phyloP scores from a whole-genome alignment of 768 basidiomycete species.

The Boletellus ananas region DNA sequence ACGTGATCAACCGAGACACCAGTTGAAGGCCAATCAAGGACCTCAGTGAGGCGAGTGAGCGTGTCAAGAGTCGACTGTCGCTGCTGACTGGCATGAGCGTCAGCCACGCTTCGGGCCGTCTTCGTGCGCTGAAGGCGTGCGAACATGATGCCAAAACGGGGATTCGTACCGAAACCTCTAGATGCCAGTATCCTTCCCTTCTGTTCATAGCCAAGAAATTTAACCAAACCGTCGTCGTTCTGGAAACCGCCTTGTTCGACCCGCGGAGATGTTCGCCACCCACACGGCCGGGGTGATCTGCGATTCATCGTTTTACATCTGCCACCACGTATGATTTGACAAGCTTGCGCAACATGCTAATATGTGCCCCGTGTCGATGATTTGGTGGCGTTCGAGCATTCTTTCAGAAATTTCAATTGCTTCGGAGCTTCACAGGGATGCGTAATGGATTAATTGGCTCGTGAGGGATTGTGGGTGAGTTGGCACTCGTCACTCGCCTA shows the following conservation, averaged over 20 bases:
- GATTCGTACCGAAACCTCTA: too few relatives aligned
- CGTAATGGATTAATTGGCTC: background rate
- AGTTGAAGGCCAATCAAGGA: constrained; percentile 86
- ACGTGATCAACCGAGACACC: constrained; percentile 80
- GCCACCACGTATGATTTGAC: background rate
- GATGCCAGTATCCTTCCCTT: too few relatives aligned
- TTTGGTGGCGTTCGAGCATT: background rate
- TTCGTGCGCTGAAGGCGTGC: too few relatives aligned
- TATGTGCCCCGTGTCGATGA: background rate
- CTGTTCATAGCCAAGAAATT: too few relatives aligned
- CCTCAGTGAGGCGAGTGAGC: constrained; percentile 41
- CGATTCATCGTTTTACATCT: background rate
- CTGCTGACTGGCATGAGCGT: background rate
- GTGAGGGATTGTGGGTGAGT: background rate
- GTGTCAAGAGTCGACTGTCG: constrained; percentile 20
- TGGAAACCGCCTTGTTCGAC: background rate
- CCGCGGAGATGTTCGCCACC: background rate
- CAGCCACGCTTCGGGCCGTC: too few relatives aligned
- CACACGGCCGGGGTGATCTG: background rate
- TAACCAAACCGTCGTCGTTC: too few relatives aligned
- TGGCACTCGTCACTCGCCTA: background rate
- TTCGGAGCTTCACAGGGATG: background rate
- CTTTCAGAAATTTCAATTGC: background rate
- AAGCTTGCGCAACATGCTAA: background rate
- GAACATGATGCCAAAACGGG: too few relatives aligned